phyloP scores from a whole-genome alignment of 1,139 yeast species.

The Debaryomyces psychrophilus region DNA sequence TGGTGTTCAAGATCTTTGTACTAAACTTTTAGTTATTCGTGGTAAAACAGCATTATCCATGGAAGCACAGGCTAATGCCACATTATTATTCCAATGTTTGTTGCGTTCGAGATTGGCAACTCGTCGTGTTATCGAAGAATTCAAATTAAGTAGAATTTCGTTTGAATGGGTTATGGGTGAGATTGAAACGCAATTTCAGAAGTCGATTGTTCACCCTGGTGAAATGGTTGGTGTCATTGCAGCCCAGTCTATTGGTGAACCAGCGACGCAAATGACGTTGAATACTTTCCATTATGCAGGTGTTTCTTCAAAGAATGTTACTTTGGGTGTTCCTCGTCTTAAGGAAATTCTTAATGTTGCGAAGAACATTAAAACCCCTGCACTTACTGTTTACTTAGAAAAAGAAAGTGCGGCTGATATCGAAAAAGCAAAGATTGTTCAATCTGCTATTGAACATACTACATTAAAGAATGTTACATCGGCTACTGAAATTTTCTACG shows the following conservation, averaged over 20 bases:
- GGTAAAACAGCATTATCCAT: constrained; percentile 73
- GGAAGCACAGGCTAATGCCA: constrained; percentile 94
- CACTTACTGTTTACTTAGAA: constrained; percentile 85
- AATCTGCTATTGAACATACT: constrained; percentile 96
- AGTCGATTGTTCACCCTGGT: constrained; percentile 95
- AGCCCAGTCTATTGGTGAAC: constrained; percentile 99
- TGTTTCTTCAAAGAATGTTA: constrained; percentile 98
- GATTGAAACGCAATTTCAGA: constrained; percentile 89
- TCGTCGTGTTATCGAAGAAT: constrained; percentile 90
- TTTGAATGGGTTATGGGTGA: constrained; percentile 97
- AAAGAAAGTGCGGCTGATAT: constrained; percentile 83
- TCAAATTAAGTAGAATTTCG: constrained; percentile 78
- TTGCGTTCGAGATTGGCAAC: constrained; percentile 90
- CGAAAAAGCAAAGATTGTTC: constrained; percentile 91
- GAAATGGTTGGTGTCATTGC: constrained; percentile 99
- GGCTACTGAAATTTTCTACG: constrained; percentile 96
- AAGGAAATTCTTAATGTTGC: constrained; percentile 99
- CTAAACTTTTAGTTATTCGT: constrained; percentile 74
- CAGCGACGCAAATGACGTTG: constrained; percentile 99
- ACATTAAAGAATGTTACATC: constrained; percentile 93
- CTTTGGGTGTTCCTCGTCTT: constrained; percentile 99
- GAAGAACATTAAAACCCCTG: constrained; percentile 97
- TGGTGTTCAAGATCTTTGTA: constrained; percentile 72
- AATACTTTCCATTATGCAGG: constrained; percentile 99
- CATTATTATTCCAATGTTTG: constrained; percentile 85